Evolutionary conservation across 768 basidiomycete species (phyloP), one percentile per base, ranked within the genome.

Genomic region (Rhodocollybia butyracea): DNA sequence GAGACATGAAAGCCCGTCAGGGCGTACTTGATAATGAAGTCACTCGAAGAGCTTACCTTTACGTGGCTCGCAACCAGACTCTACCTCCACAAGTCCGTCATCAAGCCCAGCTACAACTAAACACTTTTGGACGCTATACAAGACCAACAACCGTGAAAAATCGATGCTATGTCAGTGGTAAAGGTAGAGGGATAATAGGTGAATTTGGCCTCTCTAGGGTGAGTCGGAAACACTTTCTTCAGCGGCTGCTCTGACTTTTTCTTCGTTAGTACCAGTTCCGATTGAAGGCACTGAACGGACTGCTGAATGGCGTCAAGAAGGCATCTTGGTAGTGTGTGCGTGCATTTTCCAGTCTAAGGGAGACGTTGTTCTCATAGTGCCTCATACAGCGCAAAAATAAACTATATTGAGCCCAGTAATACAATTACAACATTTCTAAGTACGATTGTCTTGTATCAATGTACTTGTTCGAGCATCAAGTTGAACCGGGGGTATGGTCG

Each of bases 51-150:
- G 95, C 96, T 0, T 95, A 96, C 70, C 84, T 98, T 47, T 94
- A 86, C 71, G 89, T 98, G 61, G 94, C 95, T 22, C 83, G 96
- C 57, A 98, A 98, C 73, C 85, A 91, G 67, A 83, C 87, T 2
- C 73, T 98, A n/a, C 86, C 94, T 15, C 78, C 91, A 2, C 86
- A 91, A 66, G 82, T 98, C 45, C 89, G 96, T 54, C 91, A 94
- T 68, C 91, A 94, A 61, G 96, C 96, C 15, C 94, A 97, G 69
- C 74, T 98, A 58, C 94, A 97, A 65, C 77, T 97, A 47, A 96
- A 96, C 71, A 84, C 86, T 5, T 91, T 97, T 63, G 86, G 82
- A 46, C 80, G 83, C 24, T 87, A 92, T 67, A 88, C 91, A 0
- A 84, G 91, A 36, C 89, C 91, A n/a, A 85, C 86, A 13, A 86